Percentiles rank a stretch among this genome's conserved stretches.
These are phyloP conservation scores for Cystofilobasidium macerans DNA, from an alignment of 768 basidiomycete genomes.

Conservation along the genomic window DNA sequence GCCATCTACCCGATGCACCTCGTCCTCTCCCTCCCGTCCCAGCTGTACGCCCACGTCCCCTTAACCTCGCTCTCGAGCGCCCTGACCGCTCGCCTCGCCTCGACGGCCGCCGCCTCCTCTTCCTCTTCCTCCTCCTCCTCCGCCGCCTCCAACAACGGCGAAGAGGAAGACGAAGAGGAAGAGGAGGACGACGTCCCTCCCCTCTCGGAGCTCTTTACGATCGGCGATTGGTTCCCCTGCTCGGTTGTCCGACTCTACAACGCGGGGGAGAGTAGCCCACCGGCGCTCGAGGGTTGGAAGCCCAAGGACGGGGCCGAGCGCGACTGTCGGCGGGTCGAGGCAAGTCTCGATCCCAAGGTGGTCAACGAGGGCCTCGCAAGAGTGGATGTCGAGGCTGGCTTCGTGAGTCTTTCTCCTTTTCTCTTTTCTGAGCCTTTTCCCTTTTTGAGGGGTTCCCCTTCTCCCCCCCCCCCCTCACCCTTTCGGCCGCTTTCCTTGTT, in stretches of 20 bases:
- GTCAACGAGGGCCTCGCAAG: slow-evolving; percentile 73
- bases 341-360: slow-evolving; percentile 68
- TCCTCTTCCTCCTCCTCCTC: slow-evolving; percentile 31
- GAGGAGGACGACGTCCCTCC: slow-evolving; percentile 53
- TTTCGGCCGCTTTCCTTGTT: not conserved
- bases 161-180: slow-evolving; percentile 43
- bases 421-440: no score
- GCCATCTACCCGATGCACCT: slow-evolving; percentile 78
- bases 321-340: slow-evolving; percentile 66
- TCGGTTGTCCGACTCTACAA: slow-evolving; percentile 60
- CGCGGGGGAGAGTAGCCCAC: slow-evolving; percentile 44
- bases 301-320: slow-evolving; percentile 46
- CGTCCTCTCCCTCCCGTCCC: slow-evolving; percentile 87
- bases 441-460: no score
- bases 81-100: slow-evolving; percentile 63
- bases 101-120: no score
- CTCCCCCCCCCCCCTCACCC: not conserved
- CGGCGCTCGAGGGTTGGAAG: slow-evolving; percentile 25
- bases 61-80: slow-evolving; percentile 81
- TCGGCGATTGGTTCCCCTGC: slow-evolving; percentile 78
- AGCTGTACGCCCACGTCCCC: slow-evolving; percentile 83
- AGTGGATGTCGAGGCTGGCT: slow-evolving; percentile 61
- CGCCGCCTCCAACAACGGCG: slow-evolving; percentile 39
- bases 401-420: slow-evolving; percentile 56
- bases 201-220: slow-evolving; percentile 59